Conservation (phyloP, 1,284 basidiomycete genomes). For the Athelia sp. region DNA sequence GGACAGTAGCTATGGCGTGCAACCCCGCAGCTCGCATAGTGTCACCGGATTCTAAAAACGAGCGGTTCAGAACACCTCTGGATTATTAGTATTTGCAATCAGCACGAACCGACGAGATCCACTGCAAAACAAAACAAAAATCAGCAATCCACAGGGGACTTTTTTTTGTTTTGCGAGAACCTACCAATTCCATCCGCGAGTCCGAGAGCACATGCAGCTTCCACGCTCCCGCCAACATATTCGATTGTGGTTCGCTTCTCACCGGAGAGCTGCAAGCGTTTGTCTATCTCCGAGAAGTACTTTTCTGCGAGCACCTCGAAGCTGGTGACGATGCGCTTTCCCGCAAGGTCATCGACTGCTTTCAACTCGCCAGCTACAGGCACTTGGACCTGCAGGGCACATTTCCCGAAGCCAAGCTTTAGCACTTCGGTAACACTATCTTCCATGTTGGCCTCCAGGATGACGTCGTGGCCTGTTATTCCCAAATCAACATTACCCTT, state of each 20-base stretch:
- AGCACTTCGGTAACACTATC: slow-evolving; percentile 77
- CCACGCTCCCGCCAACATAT: slow-evolving; percentile 96
- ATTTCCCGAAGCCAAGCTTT: slow-evolving; percentile 92
- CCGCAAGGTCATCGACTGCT: slow-evolving; percentile 75
- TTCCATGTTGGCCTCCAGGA: slow-evolving; percentile 85
- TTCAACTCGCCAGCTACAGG: slow-evolving; percentile 76
- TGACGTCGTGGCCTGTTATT: slow-evolving; percentile 96
- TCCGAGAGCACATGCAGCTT: slow-evolving; percentile 95
- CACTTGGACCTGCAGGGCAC: slow-evolving; percentile 91
- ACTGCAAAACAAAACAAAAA: slow-evolving; percentile 50
- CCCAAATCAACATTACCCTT: slow-evolving; percentile 94
- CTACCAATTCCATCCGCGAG: slow-evolving; percentile 95
- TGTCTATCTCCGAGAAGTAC: slow-evolving; percentile 79
- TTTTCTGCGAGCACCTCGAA: slow-evolving; percentile 85
- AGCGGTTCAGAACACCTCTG: neutral
- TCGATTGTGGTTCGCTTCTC: slow-evolving; percentile 77
- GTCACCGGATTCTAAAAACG: slow-evolving; percentile 85
- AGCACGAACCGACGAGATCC: slow-evolving; percentile 74
- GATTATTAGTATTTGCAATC: neutral
- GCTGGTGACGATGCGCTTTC: slow-evolving; percentile 90
- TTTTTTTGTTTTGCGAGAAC: too few relatives aligned
- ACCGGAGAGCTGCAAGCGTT: slow-evolving; percentile 41
- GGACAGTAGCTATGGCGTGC: slow-evolving; percentile 86
- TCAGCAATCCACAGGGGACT: too few relatives aligned
- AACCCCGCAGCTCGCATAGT: slow-evolving; percentile 99